Conservation (phyloP, 306 rosid genomes). For the Argentina anserina region DNA sequence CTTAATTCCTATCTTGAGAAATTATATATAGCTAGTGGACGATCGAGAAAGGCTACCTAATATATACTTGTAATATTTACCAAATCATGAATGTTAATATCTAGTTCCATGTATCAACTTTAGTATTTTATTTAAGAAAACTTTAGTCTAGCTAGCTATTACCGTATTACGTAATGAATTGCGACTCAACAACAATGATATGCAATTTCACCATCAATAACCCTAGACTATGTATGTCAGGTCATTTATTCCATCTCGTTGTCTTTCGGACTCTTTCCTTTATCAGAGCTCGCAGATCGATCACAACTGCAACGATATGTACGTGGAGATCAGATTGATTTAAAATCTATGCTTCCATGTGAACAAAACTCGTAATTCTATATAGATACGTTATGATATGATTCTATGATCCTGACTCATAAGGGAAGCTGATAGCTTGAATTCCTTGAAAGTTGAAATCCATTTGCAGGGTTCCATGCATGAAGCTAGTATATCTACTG, state of each 20-base stretch:
- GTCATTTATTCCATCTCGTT: not conserved
- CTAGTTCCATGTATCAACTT: constrained; percentile 4
- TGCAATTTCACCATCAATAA: not conserved
- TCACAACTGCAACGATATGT: not conserved
- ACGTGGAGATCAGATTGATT: not conserved
- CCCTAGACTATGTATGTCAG: not conserved
- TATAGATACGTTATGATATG: not conserved
- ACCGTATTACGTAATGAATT: not conserved
- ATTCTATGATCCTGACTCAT: not conserved
- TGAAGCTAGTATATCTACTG: not conserved
- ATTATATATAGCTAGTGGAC: constrained; percentile 8
- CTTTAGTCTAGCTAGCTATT: too few species aligned
- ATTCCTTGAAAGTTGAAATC: too few species aligned
- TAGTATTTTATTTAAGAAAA: too few species aligned
- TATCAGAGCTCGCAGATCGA: not conserved
- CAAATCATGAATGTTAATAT: not conserved
- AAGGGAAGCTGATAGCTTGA: not conserved
- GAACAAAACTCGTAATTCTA: not conserved
- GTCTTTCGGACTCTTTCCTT: too few species aligned
- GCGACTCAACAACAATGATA: not conserved
- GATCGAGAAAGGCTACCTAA: not conserved
- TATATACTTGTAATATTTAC: not conserved
- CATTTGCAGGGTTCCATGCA: not conserved
- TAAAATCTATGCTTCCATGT: not conserved
- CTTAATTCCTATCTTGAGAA: constrained; percentile 11